phyloP scores from a whole-genome alignment of 495 filamentous ascomycete species.

The Tuber umbilicatum region DNA sequence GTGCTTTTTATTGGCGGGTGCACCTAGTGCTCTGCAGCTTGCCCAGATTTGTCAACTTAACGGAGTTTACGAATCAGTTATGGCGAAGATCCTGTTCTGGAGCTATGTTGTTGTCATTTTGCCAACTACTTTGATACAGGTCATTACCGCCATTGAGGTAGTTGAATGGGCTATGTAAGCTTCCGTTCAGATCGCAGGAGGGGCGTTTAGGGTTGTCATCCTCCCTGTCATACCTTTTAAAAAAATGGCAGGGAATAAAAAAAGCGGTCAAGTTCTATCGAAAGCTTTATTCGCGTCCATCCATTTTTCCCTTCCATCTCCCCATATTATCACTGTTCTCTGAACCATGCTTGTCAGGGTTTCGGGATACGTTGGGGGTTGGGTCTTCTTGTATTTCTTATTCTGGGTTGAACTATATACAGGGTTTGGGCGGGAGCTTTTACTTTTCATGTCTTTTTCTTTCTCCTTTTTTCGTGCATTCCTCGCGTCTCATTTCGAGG shows the following conservation, averaged over 20 bases:
- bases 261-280: background rate
- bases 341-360: background rate
- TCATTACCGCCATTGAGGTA: constrained; percentile 85
- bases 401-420: constrained; percentile 20
- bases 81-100: constrained; percentile 90
- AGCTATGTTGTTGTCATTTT: constrained; percentile 83
- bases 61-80: constrained; percentile 84
- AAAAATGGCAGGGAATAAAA: background rate
- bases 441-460: constrained; percentile 12
- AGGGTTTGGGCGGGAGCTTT: constrained; percentile 19
- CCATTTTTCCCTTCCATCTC: background rate
- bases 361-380: background rate
- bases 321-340: background rate
- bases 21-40: constrained; percentile 87
- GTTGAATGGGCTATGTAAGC: constrained; percentile 70
- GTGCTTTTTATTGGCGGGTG: constrained; percentile 90
- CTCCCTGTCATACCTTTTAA: background rate
- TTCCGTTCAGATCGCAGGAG: background rate
- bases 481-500: background rate
- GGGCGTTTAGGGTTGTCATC: background rate
- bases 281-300: background rate
- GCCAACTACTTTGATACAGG: constrained; percentile 81
- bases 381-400: constrained; percentile 13
- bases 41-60: constrained; percentile 99
- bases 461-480: background rate